Evolutionary conservation across 1,284 basidiomycete genomes (phyloP), one percentile per base, ranked within the genome.

Genomic region (Ustilago loliicola): DNA sequence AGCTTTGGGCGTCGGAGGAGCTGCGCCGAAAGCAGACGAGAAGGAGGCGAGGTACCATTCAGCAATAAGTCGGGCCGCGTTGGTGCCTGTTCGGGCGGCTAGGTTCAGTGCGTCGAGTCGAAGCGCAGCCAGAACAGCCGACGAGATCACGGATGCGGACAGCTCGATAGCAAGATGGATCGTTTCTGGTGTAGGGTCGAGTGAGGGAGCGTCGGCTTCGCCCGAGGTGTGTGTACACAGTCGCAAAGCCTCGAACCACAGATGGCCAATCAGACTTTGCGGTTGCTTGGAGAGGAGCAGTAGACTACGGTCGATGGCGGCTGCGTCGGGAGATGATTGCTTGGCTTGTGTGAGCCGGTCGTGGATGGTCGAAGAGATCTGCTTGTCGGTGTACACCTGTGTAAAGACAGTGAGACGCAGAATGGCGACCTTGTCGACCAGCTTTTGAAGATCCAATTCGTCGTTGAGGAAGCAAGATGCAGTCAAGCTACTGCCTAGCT

Each of bases 11-110:
- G 73, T 72, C 0, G 73, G 66, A 21, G 54, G n/a, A 30, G 59
- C 25, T 1, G 63, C 61, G 17, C 61, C 63, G 10, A 78, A 72
- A 21, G 73, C 61, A 6, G 76, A 62, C 0, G 80, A 72, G 21
- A 68, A 64, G 3, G 78, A 75, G 23, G 75, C 70, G 5, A 83
- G 76, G 51, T 75, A 83, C 78, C 75, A 79, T 55, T 83, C 81
- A n/a, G 78, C 77, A 21, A 73, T 72, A 25, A 77, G 61, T 2
- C 77, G 72, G 13, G 81, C 80, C 23, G 66, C 59, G 23, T 77
- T 65, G 23, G 67, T 76, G 17, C 77, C 77, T n/a, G 67, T 58
- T 23, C 66, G 40, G 25, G 63, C 55, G 13, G 56, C 52, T 19
- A 45, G 52, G 9, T 71, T 53, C 38, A 66, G 50, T 10, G 56